Conservation (phyloP, 148 eudicot genomes). For the Selenicereus undatus region DNA sequence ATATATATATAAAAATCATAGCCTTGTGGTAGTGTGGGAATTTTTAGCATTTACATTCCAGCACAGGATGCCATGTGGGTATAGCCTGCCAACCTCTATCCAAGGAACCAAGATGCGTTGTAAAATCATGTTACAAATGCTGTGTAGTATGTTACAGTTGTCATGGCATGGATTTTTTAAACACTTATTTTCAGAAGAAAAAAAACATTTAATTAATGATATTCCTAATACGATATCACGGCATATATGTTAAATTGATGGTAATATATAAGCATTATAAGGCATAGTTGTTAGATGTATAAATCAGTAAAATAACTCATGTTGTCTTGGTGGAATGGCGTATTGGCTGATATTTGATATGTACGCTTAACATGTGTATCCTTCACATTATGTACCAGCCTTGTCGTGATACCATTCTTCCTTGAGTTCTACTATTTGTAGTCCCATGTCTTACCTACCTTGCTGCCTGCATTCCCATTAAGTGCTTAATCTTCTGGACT, state of each 20-base stretch:
- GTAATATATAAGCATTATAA: background rate
- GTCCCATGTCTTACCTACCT: no score
- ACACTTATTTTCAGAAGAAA: background rate
- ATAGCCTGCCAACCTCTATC: background rate
- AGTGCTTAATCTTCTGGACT: background rate
- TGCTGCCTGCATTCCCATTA: background rate
- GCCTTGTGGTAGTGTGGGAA: conserved; percentile 1
- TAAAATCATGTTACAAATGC: background rate
- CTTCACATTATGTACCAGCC: background rate
- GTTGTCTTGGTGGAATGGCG: background rate
- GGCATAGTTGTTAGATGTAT: background rate
- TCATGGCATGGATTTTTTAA: background rate
- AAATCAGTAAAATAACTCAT: background rate
- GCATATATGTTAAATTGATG: background rate
- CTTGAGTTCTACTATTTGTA: background rate
- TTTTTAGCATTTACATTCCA: background rate
- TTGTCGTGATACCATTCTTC: background rate
- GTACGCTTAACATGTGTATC: background rate
- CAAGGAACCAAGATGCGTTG: background rate
- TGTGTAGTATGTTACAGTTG: background rate
- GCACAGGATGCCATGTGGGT: background rate
- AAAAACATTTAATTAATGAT: background rate
- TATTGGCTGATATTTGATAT: background rate
- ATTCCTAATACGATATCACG: background rate
- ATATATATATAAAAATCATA: background rate